Percentiles rank a stretch among this genome's conserved stretches.
phyloP scores from a whole-genome alignment of 2,329 filamentous ascomycete species.

The Phaeophleospora eucalypticola region DNA sequence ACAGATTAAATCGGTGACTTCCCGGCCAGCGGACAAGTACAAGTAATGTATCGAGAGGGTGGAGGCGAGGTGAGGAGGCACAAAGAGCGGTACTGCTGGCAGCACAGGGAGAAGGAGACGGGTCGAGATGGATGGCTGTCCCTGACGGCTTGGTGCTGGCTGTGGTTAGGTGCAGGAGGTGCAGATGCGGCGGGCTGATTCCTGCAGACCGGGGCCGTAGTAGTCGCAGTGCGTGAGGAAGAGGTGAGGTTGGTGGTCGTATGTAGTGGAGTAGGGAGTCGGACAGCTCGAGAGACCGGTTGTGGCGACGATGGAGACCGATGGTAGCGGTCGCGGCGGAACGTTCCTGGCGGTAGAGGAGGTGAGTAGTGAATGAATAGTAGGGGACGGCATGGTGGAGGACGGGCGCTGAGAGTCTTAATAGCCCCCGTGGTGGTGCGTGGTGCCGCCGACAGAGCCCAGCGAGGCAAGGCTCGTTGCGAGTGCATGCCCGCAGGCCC shows the following conservation, averaged over 20 bases:
- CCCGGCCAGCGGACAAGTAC: slow-evolving; percentile 34
- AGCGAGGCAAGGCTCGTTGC: slow-evolving; percentile 11
- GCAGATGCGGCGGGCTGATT: slow-evolving; percentile 8
- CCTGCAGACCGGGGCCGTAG: slow-evolving; percentile 8
- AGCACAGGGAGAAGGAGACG: slow-evolving; percentile 19
- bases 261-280: slow-evolving; percentile 1
- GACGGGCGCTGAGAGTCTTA: slow-evolving; percentile 12
- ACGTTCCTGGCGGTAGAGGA: slow-evolving; percentile 7
- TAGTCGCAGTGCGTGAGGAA: slow-evolving; percentile 14
- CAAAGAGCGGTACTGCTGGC: slow-evolving; percentile 23
- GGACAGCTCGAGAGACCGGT: too few species aligned
- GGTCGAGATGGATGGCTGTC: slow-evolving; percentile 16
- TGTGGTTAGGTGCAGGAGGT: slow-evolving; percentile 16
- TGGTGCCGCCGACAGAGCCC: not conserved
- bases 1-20: slow-evolving; percentile 27
- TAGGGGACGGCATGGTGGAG: slow-evolving; percentile 4
- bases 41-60: slow-evolving; percentile 20
- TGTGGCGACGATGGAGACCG: too few species aligned
- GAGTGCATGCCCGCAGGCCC: not conserved
- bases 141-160: not conserved
- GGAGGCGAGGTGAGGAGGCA: slow-evolving; percentile 19
- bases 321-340: too few species aligned
- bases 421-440: too few species aligned
- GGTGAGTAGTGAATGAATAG: slow-evolving; percentile 1
- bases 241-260: slow-evolving; percentile 6